These are phyloP conservation scores for Aspergillus oerlinghausenensis DNA, from an alignment of 2,329 filamentous ascomycete genomes.

Conservation along the genomic window DNA sequence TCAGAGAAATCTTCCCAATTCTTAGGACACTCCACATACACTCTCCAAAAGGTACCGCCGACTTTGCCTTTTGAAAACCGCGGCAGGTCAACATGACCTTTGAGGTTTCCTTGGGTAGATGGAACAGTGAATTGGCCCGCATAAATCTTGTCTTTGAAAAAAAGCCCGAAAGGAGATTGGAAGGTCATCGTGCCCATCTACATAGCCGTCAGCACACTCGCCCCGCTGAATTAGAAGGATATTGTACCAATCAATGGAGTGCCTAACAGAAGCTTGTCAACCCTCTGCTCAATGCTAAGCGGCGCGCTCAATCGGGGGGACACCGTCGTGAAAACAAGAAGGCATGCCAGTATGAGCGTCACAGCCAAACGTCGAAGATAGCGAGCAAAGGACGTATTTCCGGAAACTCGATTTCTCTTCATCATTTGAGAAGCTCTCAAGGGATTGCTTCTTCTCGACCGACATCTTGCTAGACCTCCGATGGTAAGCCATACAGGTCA, in stretches of 20 bases:
- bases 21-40: conserved; percentile 70
- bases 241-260: conserved; percentile 47
- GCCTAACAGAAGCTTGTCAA: conserved; percentile 40
- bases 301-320: conserved; percentile 1
- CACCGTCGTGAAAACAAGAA: conserved; percentile 3
- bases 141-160: conserved; percentile 77
- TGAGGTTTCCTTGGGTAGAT: conserved; percentile 67
- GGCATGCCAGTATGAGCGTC: conserved; percentile 5
- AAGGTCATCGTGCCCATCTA: conserved; percentile 89
- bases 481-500: background rate
- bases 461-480: background rate
- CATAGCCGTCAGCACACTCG: background rate
- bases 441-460: background rate
- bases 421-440: background rate
- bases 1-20: conserved; percentile 71
- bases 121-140: conserved; percentile 64
- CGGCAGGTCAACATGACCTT: conserved; percentile 71
- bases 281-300: conserved; percentile 34
- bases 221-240: too few relatives aligned
- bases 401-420: background rate
- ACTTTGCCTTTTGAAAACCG: conserved; percentile 61
- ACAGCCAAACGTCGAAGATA: background rate
- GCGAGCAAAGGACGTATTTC: background rate
- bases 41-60: conserved; percentile 91
- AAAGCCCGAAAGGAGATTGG: conserved; percentile 63